These are phyloP conservation scores for Colletotrichum sp. DNA, from an alignment of 2,329 filamentous ascomycete genomes.

Conservation along the genomic window DNA sequence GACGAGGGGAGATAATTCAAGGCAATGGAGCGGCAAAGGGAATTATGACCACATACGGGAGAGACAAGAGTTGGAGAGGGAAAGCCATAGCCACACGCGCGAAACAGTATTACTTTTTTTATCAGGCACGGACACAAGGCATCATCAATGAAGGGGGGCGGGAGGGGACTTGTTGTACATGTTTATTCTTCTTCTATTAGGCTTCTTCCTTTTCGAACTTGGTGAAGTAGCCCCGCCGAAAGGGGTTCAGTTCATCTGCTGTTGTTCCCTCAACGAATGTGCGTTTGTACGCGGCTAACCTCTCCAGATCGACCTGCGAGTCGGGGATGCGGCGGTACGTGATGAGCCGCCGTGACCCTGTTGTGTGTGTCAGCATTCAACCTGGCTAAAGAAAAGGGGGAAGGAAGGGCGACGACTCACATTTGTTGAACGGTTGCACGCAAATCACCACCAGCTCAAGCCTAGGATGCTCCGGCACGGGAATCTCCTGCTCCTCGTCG, in stretches of 20 bases:
- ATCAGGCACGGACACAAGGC: conserved; percentile 13
- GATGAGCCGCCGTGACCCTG: conserved; percentile 86
- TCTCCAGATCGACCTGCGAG: conserved; percentile 51
- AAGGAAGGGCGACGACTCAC: conserved; percentile 46
- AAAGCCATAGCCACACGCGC: background rate
- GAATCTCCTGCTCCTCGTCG: conserved; percentile 76
- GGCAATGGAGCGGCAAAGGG: background rate
- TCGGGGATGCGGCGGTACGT: conserved; percentile 79
- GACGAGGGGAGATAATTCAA: background rate
- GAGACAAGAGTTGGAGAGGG: background rate
- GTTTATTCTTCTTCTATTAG: background rate
- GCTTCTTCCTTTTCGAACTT: conserved; percentile 48
- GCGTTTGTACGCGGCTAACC: conserved; percentile 37
- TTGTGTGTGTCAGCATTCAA: background rate
- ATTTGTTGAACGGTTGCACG: conserved; percentile 88
- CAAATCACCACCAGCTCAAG: conserved; percentile 78
- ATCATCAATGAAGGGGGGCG: conserved; percentile 10
- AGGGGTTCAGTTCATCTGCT: conserved; percentile 64
- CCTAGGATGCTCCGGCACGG: conserved; percentile 76
- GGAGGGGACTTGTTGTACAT: conserved; percentile 7
- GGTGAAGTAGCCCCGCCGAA: conserved; percentile 62
- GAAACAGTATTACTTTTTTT: background rate
- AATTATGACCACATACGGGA: background rate
- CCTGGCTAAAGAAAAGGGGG: background rate
- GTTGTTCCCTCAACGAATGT: conserved; percentile 46